Conservation (phyloP, 306 rosid species). For the Bauhinia variegata region DNA sequence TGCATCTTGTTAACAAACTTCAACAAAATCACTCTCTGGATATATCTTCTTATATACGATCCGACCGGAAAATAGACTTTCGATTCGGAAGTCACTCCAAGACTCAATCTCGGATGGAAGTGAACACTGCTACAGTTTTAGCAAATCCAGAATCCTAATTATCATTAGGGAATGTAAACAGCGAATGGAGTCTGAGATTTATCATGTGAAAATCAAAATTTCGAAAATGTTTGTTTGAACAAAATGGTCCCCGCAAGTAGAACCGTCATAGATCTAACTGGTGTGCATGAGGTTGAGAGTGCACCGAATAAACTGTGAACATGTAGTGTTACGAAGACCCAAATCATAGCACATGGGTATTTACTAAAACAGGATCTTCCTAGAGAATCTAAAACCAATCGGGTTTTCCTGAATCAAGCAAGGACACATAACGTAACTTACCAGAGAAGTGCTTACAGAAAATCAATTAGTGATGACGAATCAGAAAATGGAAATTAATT, state of each 20-base stretch:
- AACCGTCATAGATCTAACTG: slow-evolving; percentile 45
- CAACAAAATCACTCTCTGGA: slow-evolving; percentile 35
- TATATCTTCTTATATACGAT: background rate
- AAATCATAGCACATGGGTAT: slow-evolving; percentile 34
- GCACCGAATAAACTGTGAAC: slow-evolving; percentile 33
- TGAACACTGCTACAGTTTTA: background rate
- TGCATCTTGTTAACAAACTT: slow-evolving; percentile 56
- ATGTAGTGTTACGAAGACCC: slow-evolving; percentile 20
- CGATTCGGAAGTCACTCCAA: background rate
- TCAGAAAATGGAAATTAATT: background rate
- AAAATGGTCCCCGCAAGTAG: slow-evolving; percentile 16
- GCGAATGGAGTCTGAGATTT: background rate
- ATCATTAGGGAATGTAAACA: background rate
- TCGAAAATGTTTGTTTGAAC: slow-evolving; percentile 14
- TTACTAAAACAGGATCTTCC: slow-evolving; percentile 16
- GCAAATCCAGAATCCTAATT: background rate
- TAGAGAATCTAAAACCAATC: slow-evolving; percentile 27
- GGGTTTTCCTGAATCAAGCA: background rate
- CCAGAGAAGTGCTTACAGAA: background rate
- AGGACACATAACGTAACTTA: slow-evolving; percentile 1
- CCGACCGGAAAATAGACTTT: background rate
- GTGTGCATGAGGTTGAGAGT: too few relatives aligned
- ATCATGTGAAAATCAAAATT: slow-evolving; percentile 8
- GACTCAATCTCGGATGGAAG: background rate
- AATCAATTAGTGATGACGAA: background rate